Percentiles rank a stretch among this genome's conserved stretches.
Conservation (phyloP, 1,139 yeast genomes). For the Maudiozyma humilis region DNA sequence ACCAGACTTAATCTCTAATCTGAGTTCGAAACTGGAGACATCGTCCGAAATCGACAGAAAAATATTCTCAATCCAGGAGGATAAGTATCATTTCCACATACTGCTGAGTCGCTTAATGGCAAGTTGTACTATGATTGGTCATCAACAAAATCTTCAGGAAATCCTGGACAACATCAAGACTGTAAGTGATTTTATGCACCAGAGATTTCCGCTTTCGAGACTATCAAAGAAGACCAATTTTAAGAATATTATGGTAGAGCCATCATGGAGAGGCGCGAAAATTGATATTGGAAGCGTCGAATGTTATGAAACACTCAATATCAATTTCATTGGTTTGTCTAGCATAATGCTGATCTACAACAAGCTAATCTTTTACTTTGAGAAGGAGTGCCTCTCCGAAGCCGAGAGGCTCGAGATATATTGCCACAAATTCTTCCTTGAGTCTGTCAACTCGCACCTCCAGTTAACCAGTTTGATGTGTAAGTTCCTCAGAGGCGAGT, state of each 20-base stretch:
- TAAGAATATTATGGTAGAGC: slow-evolving; percentile 1
- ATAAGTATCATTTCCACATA: slow-evolving; percentile 15
- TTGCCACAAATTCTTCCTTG: slow-evolving; percentile 11
- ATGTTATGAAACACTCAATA: slow-evolving; percentile 10
- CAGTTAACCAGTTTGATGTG: slow-evolving; percentile 7
- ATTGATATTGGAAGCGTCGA: slow-evolving; percentile 9
- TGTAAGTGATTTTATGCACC: slow-evolving; percentile 8
- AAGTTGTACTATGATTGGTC: slow-evolving; percentile 6
- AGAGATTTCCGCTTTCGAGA: slow-evolving; percentile 8
- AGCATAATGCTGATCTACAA: slow-evolving; percentile 9
- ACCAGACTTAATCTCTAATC: slow-evolving; percentile 2
- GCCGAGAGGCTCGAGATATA: slow-evolving; percentile 8
- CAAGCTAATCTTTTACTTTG: slow-evolving; percentile 13
- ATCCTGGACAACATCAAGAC: slow-evolving; percentile 11
- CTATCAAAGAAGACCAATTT: background rate
- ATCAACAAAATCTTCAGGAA: slow-evolving; percentile 6
- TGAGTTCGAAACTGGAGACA: slow-evolving; percentile 3
- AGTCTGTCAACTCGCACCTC: slow-evolving; percentile 7
- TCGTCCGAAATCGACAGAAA: slow-evolving; percentile 8
- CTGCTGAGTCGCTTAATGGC: slow-evolving; percentile 11
- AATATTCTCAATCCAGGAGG: slow-evolving; percentile 12
- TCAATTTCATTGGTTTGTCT: slow-evolving; percentile 11
- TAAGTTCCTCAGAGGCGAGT: slow-evolving; percentile 10
- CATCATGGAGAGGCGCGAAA: slow-evolving; percentile 10
- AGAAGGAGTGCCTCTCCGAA: slow-evolving; percentile 7